phyloP scores from a whole-genome alignment of 768 basidiomycete species.

The Macrolepiota fuliginosa region DNA sequence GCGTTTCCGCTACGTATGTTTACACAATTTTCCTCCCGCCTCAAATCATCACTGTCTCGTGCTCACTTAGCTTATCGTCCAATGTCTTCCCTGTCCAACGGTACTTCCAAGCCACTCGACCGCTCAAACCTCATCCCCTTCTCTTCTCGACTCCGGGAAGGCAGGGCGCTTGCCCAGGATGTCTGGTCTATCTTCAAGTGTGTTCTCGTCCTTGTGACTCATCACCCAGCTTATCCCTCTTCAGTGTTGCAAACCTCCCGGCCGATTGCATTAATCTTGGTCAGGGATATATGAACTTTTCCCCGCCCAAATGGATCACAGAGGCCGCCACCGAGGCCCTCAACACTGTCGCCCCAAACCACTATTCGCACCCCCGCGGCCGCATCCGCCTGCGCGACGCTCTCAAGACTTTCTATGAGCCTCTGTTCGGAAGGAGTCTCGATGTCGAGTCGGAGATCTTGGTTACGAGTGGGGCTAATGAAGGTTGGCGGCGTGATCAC shows the following conservation, averaged over 20 bases:
- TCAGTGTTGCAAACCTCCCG: conserved; percentile 84
- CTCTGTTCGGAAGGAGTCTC: conserved; percentile 66
- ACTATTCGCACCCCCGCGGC: conserved; percentile 91
- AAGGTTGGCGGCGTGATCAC: conserved; percentile 52
- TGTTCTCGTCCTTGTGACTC: conserved; percentile 17
- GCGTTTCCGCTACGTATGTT: conserved; percentile 11
- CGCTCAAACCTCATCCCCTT: conserved; percentile 58
- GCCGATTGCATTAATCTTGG: conserved; percentile 94
- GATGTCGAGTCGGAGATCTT: conserved; percentile 87
- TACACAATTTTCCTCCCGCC: background rate
- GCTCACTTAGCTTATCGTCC: conserved; percentile 14
- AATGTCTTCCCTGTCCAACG: conserved; percentile 17
- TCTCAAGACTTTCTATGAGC: conserved; percentile 75
- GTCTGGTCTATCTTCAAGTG: conserved; percentile 94
- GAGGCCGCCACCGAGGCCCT: conserved; percentile 73
- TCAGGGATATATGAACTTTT: conserved; percentile 93
- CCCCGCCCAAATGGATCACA: conserved; percentile 77
- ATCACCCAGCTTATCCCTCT: conserved; percentile 10
- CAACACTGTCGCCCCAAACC: conserved; percentile 60
- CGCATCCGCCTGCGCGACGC: conserved; percentile 86
- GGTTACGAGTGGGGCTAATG: conserved; percentile 95
- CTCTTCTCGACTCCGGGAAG: conserved; percentile 70
- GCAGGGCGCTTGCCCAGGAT: conserved; percentile 76
- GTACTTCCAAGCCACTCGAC: conserved; percentile 23
- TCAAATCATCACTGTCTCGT: background rate